Base-by-base conservation (phyloP, 2,329 filamentous ascomycete species). In the Fusarium tupiense region DNA sequence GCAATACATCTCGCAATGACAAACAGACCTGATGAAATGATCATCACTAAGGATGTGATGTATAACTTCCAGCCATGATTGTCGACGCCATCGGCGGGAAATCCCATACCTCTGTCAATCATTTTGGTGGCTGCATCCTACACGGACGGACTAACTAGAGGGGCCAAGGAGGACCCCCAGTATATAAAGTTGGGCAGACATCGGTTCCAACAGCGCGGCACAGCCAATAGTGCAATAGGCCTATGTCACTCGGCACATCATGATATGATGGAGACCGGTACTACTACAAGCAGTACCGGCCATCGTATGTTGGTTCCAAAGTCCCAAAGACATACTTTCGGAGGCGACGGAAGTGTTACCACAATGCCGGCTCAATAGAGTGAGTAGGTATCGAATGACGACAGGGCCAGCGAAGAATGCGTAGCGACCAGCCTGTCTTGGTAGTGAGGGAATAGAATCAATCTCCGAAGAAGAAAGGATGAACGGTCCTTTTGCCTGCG, bases 1-100 rank as follows among this genome's bases (percentile, higher is more conserved):
- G 59, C 50, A 12, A 56, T 5, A 10, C 49, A 58, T 13, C 59
- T 56, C 8, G 50, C 59, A 37, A 58, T 8, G 29, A 58, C 59
- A 14, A 61, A 61, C 4, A 61, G 9, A 7, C 59, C 50, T 1
- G 38, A 40, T 3, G 59, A 12, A 22, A 61, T 58, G 20, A 62
- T 58, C 59, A 62, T 62, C 2, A 44, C 29, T 8, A 62, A 12
- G 0, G 59, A 62, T 6, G 50, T 62, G 35, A 58, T 24, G 31
- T 62, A 62, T 8, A 62, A 11, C 38, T 62, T 62, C 50, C 38
- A 62, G 19, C 59, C 59, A 19, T 58, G 59, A 20, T 44, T 62
- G 6, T 58, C 38, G 4, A 62, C 20, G 19, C 59, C 38, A 19
- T 62, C 37, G 29, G 38, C 12, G 38, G 59, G 59, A 12, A 29